Evolutionary conservation across 306 rosid species (phyloP).

Genomic region (Hippophae rhamnoides): DNA sequence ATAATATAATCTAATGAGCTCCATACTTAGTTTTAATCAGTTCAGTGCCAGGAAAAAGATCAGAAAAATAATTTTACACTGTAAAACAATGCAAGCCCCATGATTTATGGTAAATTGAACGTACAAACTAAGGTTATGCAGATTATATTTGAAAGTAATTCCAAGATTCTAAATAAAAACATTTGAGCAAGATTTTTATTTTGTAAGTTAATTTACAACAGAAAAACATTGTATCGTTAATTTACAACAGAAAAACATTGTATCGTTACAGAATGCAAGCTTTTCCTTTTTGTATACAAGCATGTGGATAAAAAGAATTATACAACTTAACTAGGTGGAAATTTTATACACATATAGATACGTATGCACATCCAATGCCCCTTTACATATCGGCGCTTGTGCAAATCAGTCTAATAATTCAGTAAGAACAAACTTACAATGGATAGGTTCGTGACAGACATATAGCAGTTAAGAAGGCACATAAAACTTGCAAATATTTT

Average conservation of each 20-base stretch:
- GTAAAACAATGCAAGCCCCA: conserved; percentile 1
- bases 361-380: too few relatives aligned
- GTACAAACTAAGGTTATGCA: background rate
- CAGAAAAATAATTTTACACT: background rate
- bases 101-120: background rate
- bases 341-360: too few relatives aligned
- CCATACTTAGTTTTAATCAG: background rate
- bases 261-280: background rate
- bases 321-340: too few relatives aligned
- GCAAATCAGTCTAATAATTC: background rate
- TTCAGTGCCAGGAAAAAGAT: too few relatives aligned
- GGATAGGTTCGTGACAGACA: background rate
- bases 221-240: background rate
- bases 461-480: background rate
- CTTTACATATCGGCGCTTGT: background rate
- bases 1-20: conserved; percentile 10
- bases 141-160: conserved; percentile 4
- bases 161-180: background rate
- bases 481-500: background rate
- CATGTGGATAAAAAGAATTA: too few relatives aligned
- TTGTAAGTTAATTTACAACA: background rate
- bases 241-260: background rate
- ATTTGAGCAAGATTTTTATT: background rate
- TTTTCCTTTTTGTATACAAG: too few relatives aligned
- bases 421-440: background rate